Evolutionary conservation across 495 filamentous ascomycete genomes (phyloP), one percentile per base, ranked within the genome.

Genomic region (Hypomontagnella submonticulosa): DNA sequence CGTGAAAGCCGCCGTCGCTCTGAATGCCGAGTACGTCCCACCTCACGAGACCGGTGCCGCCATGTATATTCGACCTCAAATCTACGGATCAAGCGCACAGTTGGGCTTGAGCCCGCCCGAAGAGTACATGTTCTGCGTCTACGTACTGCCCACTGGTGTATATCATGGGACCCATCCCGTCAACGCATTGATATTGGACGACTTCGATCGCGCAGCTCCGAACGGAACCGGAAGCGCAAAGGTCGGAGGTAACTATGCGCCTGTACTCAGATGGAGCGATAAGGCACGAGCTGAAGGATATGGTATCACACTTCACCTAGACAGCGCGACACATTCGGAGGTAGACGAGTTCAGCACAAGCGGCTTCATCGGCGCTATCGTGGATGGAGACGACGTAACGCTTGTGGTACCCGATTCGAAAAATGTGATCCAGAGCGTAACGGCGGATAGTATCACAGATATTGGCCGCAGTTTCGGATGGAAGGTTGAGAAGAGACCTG

Each of bases 291-390:
- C 77, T 4, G 86, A 88, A 38, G 92, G 92, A 2, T 96, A 84
- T 69, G 91, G 90, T 4, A 96, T 97, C 63, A 96, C 93, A 8
- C 79, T 97, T 63, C 92, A 97, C 72, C 77, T 96, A 42, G 92
- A 97, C 70, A 93, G 90, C 70, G 85, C 86, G 74, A 89, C 85
- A 10, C 83, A 91, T 58, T 88, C 83, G 18, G 90, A 90, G 75
- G 83, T 97, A 41, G 93, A 97, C 65, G 93, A 97, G 79, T 97
- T 97, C 63, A 92, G 89, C 48, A 97, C 93, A 0, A 89, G 86
- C 33, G 93, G 90, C 1, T 96, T 97, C 61, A 87, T 96, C 53
- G 93, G 91, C 0, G 88, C 89, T 4, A 79, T 84, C 63, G 83
- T 85, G 38, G 78, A 86, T 1, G 83, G 84, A 0, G 83, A 80